Percentiles rank a stretch among this genome's conserved stretches.
Evolutionary conservation across 108 stramenopile species (phyloP).

Genomic region (Thalassiosira profunda): DNA sequence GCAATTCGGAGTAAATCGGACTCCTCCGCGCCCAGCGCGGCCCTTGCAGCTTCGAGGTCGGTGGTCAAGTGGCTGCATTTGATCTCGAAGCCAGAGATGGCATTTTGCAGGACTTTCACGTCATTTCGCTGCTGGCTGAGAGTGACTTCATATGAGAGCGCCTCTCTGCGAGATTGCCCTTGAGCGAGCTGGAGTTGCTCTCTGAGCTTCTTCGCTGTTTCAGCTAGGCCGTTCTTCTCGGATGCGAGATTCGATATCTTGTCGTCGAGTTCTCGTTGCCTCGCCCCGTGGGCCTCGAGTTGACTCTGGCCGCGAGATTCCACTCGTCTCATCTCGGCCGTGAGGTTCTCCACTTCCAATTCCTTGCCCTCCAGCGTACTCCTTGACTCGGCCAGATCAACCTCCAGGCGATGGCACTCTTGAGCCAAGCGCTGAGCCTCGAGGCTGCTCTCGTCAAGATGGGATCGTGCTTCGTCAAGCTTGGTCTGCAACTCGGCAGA

Average conservation of each 20-base stretch:
- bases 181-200: neutral
- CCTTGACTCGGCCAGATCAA: no score
- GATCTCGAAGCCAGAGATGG: neutral
- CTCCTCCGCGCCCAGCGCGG: neutral
- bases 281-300: neutral
- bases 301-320: constrained; percentile 3
- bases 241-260: no score
- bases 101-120: constrained; percentile 1
- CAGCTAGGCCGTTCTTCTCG: neutral
- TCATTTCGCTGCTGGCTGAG: neutral
- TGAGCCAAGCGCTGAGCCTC: no score
- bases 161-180: constrained; percentile 5
- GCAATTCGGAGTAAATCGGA: neutral
- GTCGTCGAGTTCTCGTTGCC: neutral
- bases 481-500: no score
- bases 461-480: no score
- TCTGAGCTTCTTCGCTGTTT: neutral
- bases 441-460: no score
- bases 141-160: constrained; percentile 4
- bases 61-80: constrained; percentile 9
- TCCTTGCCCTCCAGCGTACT: no score
- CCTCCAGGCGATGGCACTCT: no score
- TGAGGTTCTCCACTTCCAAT: constrained; percentile 1
- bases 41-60: neutral
- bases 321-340: neutral